Conservation (phyloP, 768 basidiomycete genomes). For the Cubamyces sp. region DNA sequence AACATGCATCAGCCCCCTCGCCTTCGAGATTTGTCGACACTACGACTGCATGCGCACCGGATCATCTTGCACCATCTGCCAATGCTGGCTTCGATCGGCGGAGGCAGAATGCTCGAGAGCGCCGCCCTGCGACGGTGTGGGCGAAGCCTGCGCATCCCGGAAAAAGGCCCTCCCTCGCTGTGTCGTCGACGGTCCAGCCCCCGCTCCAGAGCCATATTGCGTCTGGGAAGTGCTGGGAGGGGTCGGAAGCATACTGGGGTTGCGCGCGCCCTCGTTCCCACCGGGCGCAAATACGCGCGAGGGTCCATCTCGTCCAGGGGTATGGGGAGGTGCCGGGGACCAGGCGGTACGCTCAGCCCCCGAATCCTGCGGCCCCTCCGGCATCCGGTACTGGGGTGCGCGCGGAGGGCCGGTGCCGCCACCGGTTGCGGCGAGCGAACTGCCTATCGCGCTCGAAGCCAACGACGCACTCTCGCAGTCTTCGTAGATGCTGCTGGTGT, state of each 20-base stretch:
- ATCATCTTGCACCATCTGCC: constrained; percentile 24
- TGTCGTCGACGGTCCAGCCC: constrained; percentile 11
- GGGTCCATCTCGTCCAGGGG: constrained; percentile 9
- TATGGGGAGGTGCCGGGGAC: constrained; percentile 14
- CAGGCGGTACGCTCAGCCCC: constrained; percentile 6
- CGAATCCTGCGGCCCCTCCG: constrained; percentile 1
- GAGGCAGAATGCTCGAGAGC: constrained; percentile 5
- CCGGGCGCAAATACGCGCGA: constrained; percentile 11
- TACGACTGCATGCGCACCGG: constrained; percentile 20
- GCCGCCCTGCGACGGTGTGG: constrained; percentile 18
- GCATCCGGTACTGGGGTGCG: not conserved
- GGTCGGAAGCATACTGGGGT: constrained; percentile 20
- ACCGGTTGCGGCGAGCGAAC: constrained; percentile 2
- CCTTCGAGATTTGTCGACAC: not conserved
- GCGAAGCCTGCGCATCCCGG: constrained; percentile 6
- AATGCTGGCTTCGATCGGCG: constrained; percentile 6
- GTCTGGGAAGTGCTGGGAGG: constrained; percentile 27
- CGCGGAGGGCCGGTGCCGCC: constrained; percentile 3
- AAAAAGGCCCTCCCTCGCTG: constrained; percentile 2
- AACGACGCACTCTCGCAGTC: constrained; percentile 8
- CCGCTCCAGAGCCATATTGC: constrained; percentile 1
- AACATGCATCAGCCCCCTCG: constrained; percentile 8
- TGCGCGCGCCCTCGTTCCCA: constrained; percentile 18
- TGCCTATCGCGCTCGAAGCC: constrained; percentile 4
- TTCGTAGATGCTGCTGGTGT: constrained; percentile 16